These are phyloP conservation scores for Talaromyces sp. DNA, from an alignment of 2,329 filamentous ascomycete genomes.

Conservation along the genomic window DNA sequence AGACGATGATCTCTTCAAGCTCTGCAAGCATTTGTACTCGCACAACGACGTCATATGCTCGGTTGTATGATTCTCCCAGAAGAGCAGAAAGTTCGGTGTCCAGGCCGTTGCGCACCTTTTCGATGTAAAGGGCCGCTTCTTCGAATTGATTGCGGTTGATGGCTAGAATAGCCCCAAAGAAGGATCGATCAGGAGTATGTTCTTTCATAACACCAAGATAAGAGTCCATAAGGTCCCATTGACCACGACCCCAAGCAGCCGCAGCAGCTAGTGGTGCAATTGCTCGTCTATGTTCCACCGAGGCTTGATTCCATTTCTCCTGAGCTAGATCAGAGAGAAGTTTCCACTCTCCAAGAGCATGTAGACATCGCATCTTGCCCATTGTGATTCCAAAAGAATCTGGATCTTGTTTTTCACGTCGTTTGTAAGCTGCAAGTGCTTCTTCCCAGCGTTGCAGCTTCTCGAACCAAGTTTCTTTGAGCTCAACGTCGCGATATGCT, in stretches of 20 bases:
- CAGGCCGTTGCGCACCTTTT: constrained; percentile 85
- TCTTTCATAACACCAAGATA: constrained; percentile 95
- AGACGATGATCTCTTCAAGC: constrained; percentile 94
- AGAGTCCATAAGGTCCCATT: constrained; percentile 98
- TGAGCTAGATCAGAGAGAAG: constrained; percentile 82
- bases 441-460: constrained; percentile 98
- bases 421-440: constrained; percentile 85
- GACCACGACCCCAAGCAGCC: constrained; percentile 91
- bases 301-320: constrained; percentile 89
- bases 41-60: constrained; percentile 96
- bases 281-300: constrained; percentile 78
- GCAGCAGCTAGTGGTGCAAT: constrained; percentile 94
- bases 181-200: constrained; percentile 87
- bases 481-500: constrained; percentile 89
- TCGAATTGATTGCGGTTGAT: constrained; percentile 95
- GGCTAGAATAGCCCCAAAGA: constrained; percentile 93
- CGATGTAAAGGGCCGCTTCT: constrained; percentile 82
- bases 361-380: constrained; percentile 98
- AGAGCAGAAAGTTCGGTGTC: constrained; percentile 94
- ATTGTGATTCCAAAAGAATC: constrained; percentile 92
- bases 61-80: constrained; percentile 97
- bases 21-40: constrained; percentile 98
- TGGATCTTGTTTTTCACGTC: constrained; percentile 71
- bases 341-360: constrained; percentile 97
- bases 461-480: constrained; percentile 98